Conservation (phyloP, 1,284 basidiomycete genomes). For the Trichosporon sp. region DNA sequence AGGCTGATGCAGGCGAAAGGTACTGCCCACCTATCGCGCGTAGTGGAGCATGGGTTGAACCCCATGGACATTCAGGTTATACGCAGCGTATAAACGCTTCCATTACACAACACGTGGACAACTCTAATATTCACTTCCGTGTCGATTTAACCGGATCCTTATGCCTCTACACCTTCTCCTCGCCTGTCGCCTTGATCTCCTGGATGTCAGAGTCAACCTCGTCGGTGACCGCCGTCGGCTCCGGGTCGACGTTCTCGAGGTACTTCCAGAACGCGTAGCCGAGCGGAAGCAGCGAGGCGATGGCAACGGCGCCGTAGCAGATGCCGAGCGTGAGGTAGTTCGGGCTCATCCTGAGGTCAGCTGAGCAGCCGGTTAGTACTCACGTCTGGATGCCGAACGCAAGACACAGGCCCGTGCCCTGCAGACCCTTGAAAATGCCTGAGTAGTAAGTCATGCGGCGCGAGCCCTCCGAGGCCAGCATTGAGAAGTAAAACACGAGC, state of each 20-base stretch:
- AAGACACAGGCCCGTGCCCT: slow-evolving; percentile 16
- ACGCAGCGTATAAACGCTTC: slow-evolving; percentile 7
- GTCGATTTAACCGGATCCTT: neutral
- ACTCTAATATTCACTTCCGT: neutral
- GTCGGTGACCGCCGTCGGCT: neutral
- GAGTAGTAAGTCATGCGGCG: slow-evolving; percentile 19
- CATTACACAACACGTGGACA: neutral
- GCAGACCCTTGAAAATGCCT: slow-evolving; percentile 19
- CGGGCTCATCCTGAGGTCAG: slow-evolving; percentile 2
- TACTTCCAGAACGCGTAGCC: slow-evolving; percentile 18
- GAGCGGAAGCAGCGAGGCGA: neutral
- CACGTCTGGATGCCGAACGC: slow-evolving; percentile 17
- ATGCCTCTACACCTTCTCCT: neutral
- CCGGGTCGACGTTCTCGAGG: slow-evolving; percentile 11
- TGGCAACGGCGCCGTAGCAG: slow-evolving; percentile 13
- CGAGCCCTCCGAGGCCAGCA: slow-evolving; percentile 14
- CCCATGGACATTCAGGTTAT: neutral
- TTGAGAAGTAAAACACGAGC: slow-evolving; percentile 21
- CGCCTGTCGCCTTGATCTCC: neutral
- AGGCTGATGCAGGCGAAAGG: too few species aligned
- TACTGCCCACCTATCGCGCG: neutral
- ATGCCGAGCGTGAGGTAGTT: slow-evolving; percentile 17
- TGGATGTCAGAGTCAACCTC: neutral
- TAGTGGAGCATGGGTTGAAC: neutral
- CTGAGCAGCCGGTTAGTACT: neutral